Evolutionary conservation across 1,284 basidiomycete species (phyloP).

Genomic region (Sanghuangporus weigelae): DNA sequence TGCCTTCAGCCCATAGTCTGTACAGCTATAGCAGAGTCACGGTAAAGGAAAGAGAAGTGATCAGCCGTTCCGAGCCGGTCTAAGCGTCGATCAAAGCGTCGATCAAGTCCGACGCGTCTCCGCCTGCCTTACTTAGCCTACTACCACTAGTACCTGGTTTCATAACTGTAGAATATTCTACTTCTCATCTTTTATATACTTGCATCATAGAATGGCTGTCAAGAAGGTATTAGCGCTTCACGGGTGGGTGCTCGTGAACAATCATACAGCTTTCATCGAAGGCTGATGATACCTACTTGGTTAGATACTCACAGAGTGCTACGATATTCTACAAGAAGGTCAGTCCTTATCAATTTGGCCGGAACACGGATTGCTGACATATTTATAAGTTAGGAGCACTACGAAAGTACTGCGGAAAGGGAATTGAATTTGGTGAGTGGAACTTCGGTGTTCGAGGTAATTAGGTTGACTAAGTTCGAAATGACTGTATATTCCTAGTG

Average conservation of each 20-base stretch:
- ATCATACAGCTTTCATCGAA: background rate
- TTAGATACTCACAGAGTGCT: conserved; percentile 80
- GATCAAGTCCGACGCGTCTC: background rate
- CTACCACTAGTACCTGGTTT: background rate
- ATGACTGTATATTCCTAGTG: conserved; percentile 39
- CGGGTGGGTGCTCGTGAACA: conserved; percentile 35
- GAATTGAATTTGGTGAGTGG: conserved; percentile 61
- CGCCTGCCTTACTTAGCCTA: too few relatives aligned
- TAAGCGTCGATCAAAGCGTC: background rate
- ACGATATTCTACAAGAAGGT: conserved; percentile 78
- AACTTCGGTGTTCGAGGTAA: background rate
- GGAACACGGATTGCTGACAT: background rate
- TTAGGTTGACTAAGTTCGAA: background rate
- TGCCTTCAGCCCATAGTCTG: too few relatives aligned
- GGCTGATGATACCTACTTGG: conserved; percentile 24
- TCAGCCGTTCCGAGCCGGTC: too few relatives aligned
- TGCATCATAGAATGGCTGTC: background rate
- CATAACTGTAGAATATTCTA: background rate
- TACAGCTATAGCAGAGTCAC: too few relatives aligned
- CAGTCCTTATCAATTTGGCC: conserved; percentile 21
- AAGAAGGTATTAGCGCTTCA: conserved; percentile 52
- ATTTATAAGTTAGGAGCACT: conserved; percentile 62
- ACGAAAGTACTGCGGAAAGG: conserved; percentile 62
- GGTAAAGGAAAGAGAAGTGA: too few relatives aligned
- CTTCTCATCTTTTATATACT: background rate